Percentiles rank a stretch among this genome's conserved stretches.
These are phyloP conservation scores for Epichloe scottii DNA, from an alignment of 2,329 filamentous ascomycete genomes.

Conservation along the genomic window DNA sequence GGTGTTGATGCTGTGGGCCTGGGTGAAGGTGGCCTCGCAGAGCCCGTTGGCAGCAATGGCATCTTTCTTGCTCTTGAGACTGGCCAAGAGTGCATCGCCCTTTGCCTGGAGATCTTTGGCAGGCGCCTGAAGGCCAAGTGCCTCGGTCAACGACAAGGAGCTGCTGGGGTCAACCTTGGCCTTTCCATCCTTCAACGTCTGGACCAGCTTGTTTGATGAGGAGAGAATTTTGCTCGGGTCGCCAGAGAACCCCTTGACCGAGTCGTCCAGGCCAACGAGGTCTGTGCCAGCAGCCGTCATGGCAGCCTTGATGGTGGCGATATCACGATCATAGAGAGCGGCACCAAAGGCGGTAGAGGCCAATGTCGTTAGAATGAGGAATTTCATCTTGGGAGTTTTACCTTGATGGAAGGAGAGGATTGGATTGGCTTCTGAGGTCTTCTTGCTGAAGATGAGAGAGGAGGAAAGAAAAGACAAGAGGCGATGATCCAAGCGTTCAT, in stretches of 20 bases:
- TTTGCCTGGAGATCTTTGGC: not conserved
- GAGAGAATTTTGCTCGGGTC: not conserved
- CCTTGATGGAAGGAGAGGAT: not conserved
- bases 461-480: not conserved
- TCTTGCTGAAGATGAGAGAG: not conserved
- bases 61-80: not conserved
- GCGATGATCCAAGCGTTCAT: not conserved
- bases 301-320: not conserved
- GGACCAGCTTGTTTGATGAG: not conserved
- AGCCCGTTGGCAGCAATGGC: not conserved
- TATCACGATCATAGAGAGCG: not conserved
- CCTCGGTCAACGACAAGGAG: not conserved
- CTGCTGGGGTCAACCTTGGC: not conserved
- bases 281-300: not conserved
- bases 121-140: not conserved
- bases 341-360: not conserved
- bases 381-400: not conserved
- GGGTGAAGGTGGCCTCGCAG: not conserved
- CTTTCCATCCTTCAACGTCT: not conserved
- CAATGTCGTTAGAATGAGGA: not conserved
- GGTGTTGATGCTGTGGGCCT: not conserved
- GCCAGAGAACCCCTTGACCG: not conserved
- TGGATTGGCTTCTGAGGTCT: no score
- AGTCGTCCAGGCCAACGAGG: not conserved
- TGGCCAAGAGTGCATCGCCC: not conserved